A percentile compares a stretch with the other conserved stretches of the same genome.
phyloP scores from a whole-genome alignment of 208 protist species.

The Trypanosoma mega region DNA sequence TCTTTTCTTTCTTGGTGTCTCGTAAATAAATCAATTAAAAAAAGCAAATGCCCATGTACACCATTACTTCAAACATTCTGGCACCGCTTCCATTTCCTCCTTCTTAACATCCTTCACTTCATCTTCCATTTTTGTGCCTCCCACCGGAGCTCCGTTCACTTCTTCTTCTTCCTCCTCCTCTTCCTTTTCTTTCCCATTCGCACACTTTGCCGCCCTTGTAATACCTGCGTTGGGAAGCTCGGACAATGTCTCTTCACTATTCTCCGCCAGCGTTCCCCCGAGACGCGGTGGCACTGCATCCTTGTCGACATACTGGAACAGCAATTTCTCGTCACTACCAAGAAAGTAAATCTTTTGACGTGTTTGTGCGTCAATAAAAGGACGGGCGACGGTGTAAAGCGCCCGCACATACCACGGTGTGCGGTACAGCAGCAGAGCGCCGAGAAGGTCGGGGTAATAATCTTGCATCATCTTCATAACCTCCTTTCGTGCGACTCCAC shows the following conservation, averaged over 20 bases:
- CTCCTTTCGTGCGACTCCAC: constrained; percentile 38
- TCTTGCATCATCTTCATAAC: constrained; percentile 65
- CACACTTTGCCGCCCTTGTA: too few species aligned
- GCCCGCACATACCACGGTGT: constrained; percentile 59
- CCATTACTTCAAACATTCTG: too few species aligned
- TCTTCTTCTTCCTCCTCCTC: background rate
- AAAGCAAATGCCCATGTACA: too few species aligned
- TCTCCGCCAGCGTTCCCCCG: constrained; percentile 20
- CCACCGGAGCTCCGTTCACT: background rate
- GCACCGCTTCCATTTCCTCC: too few species aligned
- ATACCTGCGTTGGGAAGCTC: too few species aligned
- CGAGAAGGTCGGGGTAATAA: constrained; percentile 71
- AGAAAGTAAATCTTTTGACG: constrained; percentile 38
- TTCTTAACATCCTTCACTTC: background rate
- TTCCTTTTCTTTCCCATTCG: too few species aligned
- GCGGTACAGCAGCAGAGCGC: constrained; percentile 48
- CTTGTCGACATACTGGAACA: constrained; percentile 39
- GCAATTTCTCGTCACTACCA: constrained; percentile 36
- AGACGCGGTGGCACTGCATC: constrained; percentile 35
- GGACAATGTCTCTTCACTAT: background rate
- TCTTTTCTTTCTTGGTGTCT: too few species aligned
- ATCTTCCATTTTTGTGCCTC: constrained; percentile 3
- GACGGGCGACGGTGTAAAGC: constrained; percentile 32
- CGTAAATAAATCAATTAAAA: too few species aligned
- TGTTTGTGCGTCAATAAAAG: constrained; percentile 59